phyloP scores from a whole-genome alignment of 2,329 filamentous ascomycete species.

The Phialophora chinensis region DNA sequence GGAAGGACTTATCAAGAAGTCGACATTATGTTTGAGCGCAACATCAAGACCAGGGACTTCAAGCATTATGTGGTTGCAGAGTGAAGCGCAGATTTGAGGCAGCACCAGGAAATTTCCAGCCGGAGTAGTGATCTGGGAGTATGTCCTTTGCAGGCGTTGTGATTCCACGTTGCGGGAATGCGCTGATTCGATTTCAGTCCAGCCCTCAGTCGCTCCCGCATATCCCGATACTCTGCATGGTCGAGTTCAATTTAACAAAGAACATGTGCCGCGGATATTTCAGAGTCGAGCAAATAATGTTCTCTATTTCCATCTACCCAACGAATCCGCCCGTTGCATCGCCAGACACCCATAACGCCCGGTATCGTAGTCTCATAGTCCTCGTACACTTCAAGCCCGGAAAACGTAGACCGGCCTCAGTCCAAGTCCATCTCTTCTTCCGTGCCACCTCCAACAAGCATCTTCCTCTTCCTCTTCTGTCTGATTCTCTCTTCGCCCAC shows the following conservation, averaged over 20 bases:
- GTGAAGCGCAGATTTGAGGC: neutral
- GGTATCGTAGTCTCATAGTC: conserved; percentile 26
- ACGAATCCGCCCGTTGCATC: neutral
- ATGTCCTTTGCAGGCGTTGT: too few relatives aligned
- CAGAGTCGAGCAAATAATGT: neutral
- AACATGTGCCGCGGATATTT: neutral
- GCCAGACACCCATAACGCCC: conserved; percentile 2
- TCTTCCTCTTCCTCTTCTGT: conserved; percentile 52
- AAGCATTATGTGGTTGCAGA: conserved; percentile 33
- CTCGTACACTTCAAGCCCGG: neutral
- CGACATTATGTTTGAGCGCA: conserved; percentile 42
- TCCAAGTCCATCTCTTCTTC: conserved; percentile 57
- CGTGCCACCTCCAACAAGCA: conserved; percentile 52
- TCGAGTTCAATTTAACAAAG: neutral
- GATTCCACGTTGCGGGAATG: too few relatives aligned
- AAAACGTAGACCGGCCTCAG: conserved; percentile 40
- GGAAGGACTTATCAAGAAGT: conserved; percentile 44
- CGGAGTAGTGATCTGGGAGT: neutral
- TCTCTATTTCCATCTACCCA: neutral
- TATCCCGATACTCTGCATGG: neutral
- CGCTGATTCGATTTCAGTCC: too few relatives aligned
- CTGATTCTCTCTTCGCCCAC: conserved; percentile 51
- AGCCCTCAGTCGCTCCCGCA: neutral
- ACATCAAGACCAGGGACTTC: conserved; percentile 38
- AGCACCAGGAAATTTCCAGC: neutral